Evolutionary conservation across 805 yeast species (phyloP).

Genomic region (Komagataella kurtzmanii): DNA sequence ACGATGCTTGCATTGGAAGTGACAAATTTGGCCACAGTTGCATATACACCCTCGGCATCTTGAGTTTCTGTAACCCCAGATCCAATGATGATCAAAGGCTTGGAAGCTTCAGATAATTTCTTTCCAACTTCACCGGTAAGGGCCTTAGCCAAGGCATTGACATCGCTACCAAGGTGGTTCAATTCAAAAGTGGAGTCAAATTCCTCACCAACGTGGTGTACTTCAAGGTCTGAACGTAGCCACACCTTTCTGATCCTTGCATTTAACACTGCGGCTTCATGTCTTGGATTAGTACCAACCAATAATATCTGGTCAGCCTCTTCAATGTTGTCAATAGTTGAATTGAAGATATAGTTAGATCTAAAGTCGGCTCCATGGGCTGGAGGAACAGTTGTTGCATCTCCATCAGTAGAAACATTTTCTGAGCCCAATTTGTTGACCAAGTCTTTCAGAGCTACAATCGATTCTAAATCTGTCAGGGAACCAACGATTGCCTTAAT

Average conservation of each 20-base stretch:
- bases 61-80: conserved; percentile 60
- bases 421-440: conserved; percentile 70
- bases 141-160: conserved; percentile 42
- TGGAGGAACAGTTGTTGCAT: conserved; percentile 38
- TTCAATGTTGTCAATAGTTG: conserved; percentile 67
- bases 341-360: conserved; percentile 69
- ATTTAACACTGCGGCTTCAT: conserved; percentile 80
- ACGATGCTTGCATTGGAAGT: conserved; percentile 41
- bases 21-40: conserved; percentile 48
- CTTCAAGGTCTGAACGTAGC: conserved; percentile 54
- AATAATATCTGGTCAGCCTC: conserved; percentile 72
- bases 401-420: conserved; percentile 61
- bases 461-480: conserved; percentile 66
- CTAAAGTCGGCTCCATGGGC: conserved; percentile 64
- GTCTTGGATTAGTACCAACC: conserved; percentile 81
- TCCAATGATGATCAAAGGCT: conserved; percentile 72
- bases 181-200: conserved; percentile 68
- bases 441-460: conserved; percentile 73
- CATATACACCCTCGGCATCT: conserved; percentile 50
- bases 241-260: conserved; percentile 74
- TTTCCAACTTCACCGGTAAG: conserved; percentile 57
- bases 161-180: conserved; percentile 49
- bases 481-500: conserved; percentile 77
- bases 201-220: conserved; percentile 61
- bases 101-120: conserved; percentile 50